Evolutionary conservation across 805 yeast species (phyloP).

Genomic region (Suhomyces sp.): DNA sequence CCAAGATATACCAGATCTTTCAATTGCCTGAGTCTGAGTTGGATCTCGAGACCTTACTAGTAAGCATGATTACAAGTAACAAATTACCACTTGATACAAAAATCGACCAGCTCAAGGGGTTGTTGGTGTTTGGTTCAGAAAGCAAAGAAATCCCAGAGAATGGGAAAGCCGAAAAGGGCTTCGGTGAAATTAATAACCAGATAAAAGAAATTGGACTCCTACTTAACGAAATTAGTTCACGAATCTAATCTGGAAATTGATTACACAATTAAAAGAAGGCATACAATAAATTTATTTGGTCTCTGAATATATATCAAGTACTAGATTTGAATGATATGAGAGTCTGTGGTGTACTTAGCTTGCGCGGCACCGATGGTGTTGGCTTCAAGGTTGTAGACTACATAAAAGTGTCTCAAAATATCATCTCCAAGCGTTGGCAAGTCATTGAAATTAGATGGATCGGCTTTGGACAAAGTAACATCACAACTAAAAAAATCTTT

Average conservation of each 20-base stretch:
- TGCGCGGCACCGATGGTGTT: constrained; percentile 47
- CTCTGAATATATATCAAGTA: constrained; percentile 6
- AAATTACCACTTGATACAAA: constrained; percentile 30
- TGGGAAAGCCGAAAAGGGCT: constrained; percentile 1
- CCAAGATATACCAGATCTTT: constrained; percentile 21
- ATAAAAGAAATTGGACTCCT: neutral
- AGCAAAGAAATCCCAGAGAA: no score
- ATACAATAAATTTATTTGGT: neutral
- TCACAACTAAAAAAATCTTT: constrained; percentile 2
- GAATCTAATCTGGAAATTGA: constrained; percentile 3
- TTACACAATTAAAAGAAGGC: neutral
- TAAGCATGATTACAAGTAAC: constrained; percentile 34
- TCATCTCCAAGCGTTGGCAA: constrained; percentile 48
- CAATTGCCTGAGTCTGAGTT: constrained; percentile 9
- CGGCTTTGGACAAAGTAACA: neutral
- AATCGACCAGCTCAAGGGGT: constrained; percentile 32
- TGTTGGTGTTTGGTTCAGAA: constrained; percentile 24
- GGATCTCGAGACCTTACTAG: constrained; percentile 27
- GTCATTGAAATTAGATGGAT: neutral
- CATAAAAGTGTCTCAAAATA: constrained; percentile 50
- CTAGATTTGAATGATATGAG: constrained; percentile 10
- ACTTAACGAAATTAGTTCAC: constrained; percentile 15
- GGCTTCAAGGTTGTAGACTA: constrained; percentile 54
- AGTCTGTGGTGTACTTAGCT: constrained; percentile 32
- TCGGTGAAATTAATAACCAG: constrained; percentile 3